Percentiles rank a stretch among this genome's conserved stretches.
Evolutionary conservation across 164 flowering plant genomes (phyloP).

Genomic region (Malania oleifera): DNA sequence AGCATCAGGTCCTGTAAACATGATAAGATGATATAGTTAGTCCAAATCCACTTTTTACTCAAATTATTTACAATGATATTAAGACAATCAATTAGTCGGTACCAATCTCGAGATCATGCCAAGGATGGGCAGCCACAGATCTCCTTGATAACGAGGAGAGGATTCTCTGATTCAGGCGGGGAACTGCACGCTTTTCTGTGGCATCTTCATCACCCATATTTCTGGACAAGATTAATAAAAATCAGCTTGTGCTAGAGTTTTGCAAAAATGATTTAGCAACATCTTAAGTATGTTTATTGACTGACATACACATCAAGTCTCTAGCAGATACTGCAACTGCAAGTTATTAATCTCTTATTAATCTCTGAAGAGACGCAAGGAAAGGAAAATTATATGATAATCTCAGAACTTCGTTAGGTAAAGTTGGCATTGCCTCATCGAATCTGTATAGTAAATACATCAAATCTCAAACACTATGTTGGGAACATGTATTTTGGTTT

Average conservation of each 20-base stretch:
- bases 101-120: constrained; percentile 89
- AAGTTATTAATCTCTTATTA: neutral
- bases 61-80: too few species aligned
- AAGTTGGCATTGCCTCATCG: too few species aligned
- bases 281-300: too few species aligned
- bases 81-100: too few species aligned
- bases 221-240: neutral
- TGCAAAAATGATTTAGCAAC: too few species aligned
- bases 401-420: too few species aligned
- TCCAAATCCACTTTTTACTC: neutral
- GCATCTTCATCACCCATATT: constrained; percentile 34
- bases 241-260: neutral
- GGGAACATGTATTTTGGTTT: too few species aligned
- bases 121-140: constrained; percentile 81
- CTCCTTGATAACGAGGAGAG: constrained; percentile 72
- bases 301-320: too few species aligned
- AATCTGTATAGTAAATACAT: too few species aligned
- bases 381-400: too few species aligned
- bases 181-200: constrained; percentile 23
- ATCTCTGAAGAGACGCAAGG: constrained; percentile 3
- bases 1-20: constrained; percentile 68
- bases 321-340: constrained; percentile 1
- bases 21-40: neutral
- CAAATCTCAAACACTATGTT: too few species aligned
- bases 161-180: constrained; percentile 61